phyloP scores from a whole-genome alignment of 2,329 filamentous ascomycete genomes.

The Aspergillus puulaauensis region DNA sequence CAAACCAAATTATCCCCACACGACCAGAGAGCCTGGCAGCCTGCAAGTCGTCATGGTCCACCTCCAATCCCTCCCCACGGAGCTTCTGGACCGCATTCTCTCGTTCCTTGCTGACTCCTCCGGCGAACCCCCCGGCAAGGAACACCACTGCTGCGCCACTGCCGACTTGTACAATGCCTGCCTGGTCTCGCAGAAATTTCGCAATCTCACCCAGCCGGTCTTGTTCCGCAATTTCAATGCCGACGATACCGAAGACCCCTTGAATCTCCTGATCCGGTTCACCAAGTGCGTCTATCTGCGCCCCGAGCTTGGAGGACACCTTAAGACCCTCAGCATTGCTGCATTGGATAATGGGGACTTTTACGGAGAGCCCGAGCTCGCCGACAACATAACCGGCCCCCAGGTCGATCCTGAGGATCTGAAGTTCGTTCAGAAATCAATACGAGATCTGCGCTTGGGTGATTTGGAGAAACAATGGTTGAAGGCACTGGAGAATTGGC shows the following conservation, averaged over 20 bases:
- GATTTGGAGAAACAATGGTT: conserved; percentile 20
- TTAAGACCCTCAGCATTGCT: conserved; percentile 13
- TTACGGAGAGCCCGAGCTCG: neutral
- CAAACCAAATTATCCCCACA: neutral
- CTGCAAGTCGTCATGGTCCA: conserved; percentile 13
- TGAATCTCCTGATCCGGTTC: conserved; percentile 10
- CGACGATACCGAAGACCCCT: conserved; percentile 9
- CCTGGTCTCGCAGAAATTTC: conserved; percentile 20
- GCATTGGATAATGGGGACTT: neutral
- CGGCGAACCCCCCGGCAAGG: neutral
- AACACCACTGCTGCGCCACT: neutral
- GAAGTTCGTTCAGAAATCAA: conserved; percentile 5
- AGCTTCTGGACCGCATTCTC: conserved; percentile 20
- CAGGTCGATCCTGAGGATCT: neutral
- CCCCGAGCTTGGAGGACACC: conserved; percentile 19
- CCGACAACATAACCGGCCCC: neutral
- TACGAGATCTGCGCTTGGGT: conserved; percentile 13
- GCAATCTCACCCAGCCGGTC: conserved; percentile 24
- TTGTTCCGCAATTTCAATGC: conserved; percentile 17
- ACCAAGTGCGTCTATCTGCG: conserved; percentile 14
- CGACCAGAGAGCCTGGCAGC: too few species aligned
- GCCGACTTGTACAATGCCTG: conserved; percentile 16
- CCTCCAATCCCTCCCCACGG: conserved; percentile 20
- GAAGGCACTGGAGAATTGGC: neutral
- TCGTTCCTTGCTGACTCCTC: conserved; percentile 5